Evolutionary conservation across 805 yeast genomes (phyloP), one percentile per base, ranked within the genome.

Genomic region (Yamadazyma philogaea): DNA sequence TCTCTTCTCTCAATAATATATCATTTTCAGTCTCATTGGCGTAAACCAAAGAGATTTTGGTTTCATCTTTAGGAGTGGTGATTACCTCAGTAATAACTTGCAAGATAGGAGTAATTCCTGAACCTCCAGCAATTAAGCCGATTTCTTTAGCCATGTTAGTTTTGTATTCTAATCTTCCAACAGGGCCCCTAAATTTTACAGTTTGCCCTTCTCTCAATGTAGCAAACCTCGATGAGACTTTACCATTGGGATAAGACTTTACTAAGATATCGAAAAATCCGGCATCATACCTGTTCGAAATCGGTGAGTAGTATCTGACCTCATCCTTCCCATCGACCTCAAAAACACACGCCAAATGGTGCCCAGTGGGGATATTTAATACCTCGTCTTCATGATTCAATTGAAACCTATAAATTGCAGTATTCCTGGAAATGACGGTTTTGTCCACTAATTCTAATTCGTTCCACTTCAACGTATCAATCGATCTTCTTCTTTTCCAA

Each of bases 31-130:
- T 78, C 55, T 84, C 86, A 54, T 85, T 85, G 24, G 88, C 89
- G 57, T 72, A 86, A 39, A 86, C 69, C 50, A 86, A 63, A 2
- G 78, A 70, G 42, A 86, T 70, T 40, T 74, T 72, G 28, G 91
- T 83, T 24, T 58, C 28, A 59, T 84, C 90, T 44, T 74, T 80
- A 3, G 87, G 81, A 20, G 82, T 79, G 14, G 89, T 84, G 47
- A 84, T 77, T 39, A 84, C 72, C 45, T 77, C 77, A 46, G 85
- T 81, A 40, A 86, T 70, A 12, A 90, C 84, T 64, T 89, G 95
- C 56, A 85, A 74, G 65, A 87, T 81, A 30, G 97, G 96, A 7
- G 96, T 87, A 49, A 90, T 83, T 40, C 97, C 95, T 0, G 91
- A 79, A 15, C 95, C 95, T 51, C 93, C 95, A 6, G 90, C 91